phyloP scores from a whole-genome alignment of 257 asterid species.

The Solanum virginianum region DNA sequence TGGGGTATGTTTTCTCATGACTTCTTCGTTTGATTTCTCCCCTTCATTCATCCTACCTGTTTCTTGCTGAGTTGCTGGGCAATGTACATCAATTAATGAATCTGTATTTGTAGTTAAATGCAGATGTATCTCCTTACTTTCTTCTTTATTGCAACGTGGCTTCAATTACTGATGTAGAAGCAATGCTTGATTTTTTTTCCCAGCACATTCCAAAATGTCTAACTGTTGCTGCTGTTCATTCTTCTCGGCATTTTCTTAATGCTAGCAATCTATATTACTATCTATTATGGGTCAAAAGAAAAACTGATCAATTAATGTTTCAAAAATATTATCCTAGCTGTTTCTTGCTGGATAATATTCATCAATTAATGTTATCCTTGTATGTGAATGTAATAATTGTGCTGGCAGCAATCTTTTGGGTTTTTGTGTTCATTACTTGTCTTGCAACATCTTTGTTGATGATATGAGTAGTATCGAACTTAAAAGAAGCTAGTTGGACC shows the following conservation, averaged over 20 bases:
- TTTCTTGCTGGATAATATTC: neutral
- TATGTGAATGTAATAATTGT: neutral
- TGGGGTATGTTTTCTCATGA: constrained; percentile 52
- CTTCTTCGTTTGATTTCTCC: neutral
- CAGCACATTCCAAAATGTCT: neutral
- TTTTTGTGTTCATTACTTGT: neutral
- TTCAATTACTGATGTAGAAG: neutral
- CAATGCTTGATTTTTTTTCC: neutral
- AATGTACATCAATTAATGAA: neutral
- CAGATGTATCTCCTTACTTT: neutral
- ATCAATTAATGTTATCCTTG: neutral
- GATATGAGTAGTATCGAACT: neutral
- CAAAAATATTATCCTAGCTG: neutral
- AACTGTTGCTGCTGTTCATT: neutral
- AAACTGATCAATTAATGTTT: neutral
- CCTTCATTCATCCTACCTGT: neutral
- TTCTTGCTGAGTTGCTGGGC: neutral
- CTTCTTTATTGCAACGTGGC: neutral
- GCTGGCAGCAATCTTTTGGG: neutral
- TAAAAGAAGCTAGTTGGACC: neutral
- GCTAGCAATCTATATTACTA: neutral
- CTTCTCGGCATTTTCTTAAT: neutral
- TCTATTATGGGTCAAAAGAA: neutral
- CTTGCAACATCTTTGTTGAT: neutral
- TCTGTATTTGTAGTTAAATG: neutral